Percentiles rank a stretch among this genome's conserved stretches.
These are phyloP conservation scores for Danielia oregonensis DNA, from an alignment of 805 yeast species.

Conservation along the genomic window DNA sequence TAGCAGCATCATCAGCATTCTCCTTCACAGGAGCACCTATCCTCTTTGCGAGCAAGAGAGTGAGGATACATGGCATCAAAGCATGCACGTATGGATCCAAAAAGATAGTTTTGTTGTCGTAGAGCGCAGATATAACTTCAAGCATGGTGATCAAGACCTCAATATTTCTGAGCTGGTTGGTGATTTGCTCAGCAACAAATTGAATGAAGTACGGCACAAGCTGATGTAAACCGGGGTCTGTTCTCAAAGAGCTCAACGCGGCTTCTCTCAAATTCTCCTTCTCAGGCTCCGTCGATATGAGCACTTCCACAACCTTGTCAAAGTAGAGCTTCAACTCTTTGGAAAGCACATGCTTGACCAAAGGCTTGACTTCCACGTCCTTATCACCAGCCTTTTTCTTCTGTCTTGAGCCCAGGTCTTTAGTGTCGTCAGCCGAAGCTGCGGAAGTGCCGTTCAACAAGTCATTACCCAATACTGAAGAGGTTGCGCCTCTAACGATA, in stretches of 20 bases:
- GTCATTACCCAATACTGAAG: conserved; percentile 40
- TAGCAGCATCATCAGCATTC: conserved; percentile 26
- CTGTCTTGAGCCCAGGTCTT: conserved; percentile 12
- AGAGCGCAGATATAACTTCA: conserved; percentile 80
- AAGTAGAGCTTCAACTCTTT: conserved; percentile 92
- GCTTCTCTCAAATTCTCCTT: conserved; percentile 63
- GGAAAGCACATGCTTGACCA: conserved; percentile 92
- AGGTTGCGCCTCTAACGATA: conserved; percentile 75
- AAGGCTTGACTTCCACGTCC: conserved; percentile 70
- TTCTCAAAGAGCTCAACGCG: conserved; percentile 77
- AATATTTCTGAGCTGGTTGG: conserved; percentile 76
- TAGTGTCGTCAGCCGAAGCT: conserved; percentile 38
- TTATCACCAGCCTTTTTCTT: conserved; percentile 35
- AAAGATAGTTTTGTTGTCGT: conserved; percentile 79
- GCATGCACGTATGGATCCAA: conserved; percentile 96
- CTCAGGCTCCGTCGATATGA: conserved; percentile 55
- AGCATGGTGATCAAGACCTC: conserved; percentile 76
- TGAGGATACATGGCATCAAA: conserved; percentile 92
- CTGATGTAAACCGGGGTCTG: conserved; percentile 96
- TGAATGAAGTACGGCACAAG: conserved; percentile 94
- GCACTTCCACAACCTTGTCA: conserved; percentile 81
- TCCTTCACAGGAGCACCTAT: conserved; percentile 56
- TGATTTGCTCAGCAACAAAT: conserved; percentile 91
- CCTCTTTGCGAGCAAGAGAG: conserved; percentile 82
- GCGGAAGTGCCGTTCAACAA: conserved; percentile 24